phyloP scores from a whole-genome alignment of 2,329 filamentous ascomycete genomes.

The Aspergillus sp. region DNA sequence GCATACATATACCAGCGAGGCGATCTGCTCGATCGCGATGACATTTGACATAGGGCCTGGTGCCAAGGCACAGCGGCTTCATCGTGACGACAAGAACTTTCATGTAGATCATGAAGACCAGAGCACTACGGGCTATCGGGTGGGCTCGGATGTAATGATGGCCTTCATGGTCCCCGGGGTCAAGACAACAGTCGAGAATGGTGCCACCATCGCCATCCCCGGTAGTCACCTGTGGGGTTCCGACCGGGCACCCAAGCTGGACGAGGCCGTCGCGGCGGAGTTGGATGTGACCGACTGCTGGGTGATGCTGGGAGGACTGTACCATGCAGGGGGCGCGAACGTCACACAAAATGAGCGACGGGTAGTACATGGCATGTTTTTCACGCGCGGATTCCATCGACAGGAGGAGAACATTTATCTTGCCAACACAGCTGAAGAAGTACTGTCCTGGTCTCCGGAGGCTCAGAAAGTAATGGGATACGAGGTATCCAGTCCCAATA shows the following conservation, averaged over 20 bases:
- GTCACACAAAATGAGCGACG: slow-evolving; percentile 9
- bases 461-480: slow-evolving; percentile 17
- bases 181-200: slow-evolving; percentile 14
- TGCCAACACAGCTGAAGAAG: slow-evolving; percentile 9
- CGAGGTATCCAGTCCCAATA: slow-evolving; percentile 15
- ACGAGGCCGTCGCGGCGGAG: slow-evolving; percentile 10
- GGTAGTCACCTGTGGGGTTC: slow-evolving; percentile 15
- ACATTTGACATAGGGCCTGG: slow-evolving; percentile 22
- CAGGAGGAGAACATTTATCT: slow-evolving; percentile 19
- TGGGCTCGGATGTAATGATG: slow-evolving; percentile 16
- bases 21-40: slow-evolving; percentile 27
- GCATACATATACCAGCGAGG: slow-evolving; percentile 30
- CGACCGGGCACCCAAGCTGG: slow-evolving; percentile 7
- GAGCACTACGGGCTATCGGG: slow-evolving; percentile 10
- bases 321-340: slow-evolving; percentile 16
- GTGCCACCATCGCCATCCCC: slow-evolving; percentile 14
- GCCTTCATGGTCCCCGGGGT: slow-evolving; percentile 14
- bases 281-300: slow-evolving; percentile 13
- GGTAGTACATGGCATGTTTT: slow-evolving; percentile 16
- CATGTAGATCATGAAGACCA: slow-evolving; percentile 17
- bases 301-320: slow-evolving; percentile 17
- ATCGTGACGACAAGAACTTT: slow-evolving; percentile 20
- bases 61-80: slow-evolving; percentile 14
- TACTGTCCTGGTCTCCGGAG: slow-evolving; percentile 14
- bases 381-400: slow-evolving; percentile 15